Base-by-base conservation (phyloP, 2,329 filamentous ascomycete genomes). In the Ophiostoma tasmaniense region DNA sequence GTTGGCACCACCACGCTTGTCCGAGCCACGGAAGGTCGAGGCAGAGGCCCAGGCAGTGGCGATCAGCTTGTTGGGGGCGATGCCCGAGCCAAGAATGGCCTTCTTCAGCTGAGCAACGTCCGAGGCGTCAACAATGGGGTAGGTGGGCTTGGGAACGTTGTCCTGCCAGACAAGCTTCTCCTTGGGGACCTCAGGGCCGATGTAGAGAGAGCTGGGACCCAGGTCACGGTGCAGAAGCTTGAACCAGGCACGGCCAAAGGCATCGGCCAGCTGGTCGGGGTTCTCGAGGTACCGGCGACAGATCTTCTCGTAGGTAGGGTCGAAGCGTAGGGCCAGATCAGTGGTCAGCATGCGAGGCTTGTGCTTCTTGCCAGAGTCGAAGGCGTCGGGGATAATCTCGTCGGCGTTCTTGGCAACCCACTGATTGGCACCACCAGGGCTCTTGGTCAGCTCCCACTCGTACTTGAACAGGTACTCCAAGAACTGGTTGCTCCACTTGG, bases 1-100 rank as follows among this genome's bases (percentile, higher is more conserved):
- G 75, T 93, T 93, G 79, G 90, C 90, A 76, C 90, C 90, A 73
- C 90, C 90, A 73, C 90, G 90, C 86, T 93, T 93, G 82, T 93
- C 90, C 73, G 87, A 85, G 73, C 87, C 85, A 71, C 89, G 89
- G 87, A 89, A 92, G 35, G 88, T 89, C 3, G 89, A 89, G 35
- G 89, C 89, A 0, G 89, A 86, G 1, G 87, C 87, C 86, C 88
- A 92, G 33, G 89, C 89, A 13, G 84, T 84, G 10, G 83, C 82
- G 67, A 93, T 84, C 70, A 93, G 81, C 55, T 59, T 59, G 30
- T 37, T 64, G 61, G 20, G 20, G 30, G 61, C 14, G 1, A 37
- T 64, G 20, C 30, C 61, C 30, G 20, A 33, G 62, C 80, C 81
- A 1, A 93, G 82, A 64, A 93, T 87, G 71, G 87, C 82, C 75